Evolutionary conservation across 139 green algal genomes (phyloP).

Genomic region (Haematococcus lacustris): DNA sequence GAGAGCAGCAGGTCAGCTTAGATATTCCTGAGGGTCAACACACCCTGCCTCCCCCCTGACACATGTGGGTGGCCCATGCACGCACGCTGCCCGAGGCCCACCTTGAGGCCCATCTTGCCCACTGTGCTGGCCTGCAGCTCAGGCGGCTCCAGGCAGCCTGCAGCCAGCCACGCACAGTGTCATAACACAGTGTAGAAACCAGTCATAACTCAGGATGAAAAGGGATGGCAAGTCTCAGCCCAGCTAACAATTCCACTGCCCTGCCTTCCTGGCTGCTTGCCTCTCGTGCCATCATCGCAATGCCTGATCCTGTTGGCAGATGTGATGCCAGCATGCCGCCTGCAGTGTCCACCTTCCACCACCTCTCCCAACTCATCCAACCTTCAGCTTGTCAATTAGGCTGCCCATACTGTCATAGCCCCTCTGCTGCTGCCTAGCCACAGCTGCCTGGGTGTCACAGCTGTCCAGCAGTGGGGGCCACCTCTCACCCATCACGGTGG

Average conservation of each 20-base stretch:
- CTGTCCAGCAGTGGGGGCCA: neutral
- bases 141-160: conserved; percentile 46
- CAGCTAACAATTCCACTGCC: neutral
- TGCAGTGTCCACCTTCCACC: no score
- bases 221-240: neutral
- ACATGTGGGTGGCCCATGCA: neutral
- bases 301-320: no score
- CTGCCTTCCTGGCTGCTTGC: neutral
- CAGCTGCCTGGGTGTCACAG: neutral
- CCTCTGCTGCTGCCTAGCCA: neutral
- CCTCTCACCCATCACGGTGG: conserved; percentile 10
- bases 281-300: no score
- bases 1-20: neutral
- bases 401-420: neutral
- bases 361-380: neutral
- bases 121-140: conserved; percentile 71
- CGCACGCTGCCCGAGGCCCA: neutral
- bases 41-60: neutral
- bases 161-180: neutral
- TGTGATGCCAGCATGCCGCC: no score
- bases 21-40: neutral
- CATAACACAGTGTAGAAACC: neutral
- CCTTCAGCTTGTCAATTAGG: no score
- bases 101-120: conserved; percentile 90
- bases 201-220: neutral